phyloP scores from a whole-genome alignment of 2,329 filamentous ascomycete species.

The Epichloe gansuensis region DNA sequence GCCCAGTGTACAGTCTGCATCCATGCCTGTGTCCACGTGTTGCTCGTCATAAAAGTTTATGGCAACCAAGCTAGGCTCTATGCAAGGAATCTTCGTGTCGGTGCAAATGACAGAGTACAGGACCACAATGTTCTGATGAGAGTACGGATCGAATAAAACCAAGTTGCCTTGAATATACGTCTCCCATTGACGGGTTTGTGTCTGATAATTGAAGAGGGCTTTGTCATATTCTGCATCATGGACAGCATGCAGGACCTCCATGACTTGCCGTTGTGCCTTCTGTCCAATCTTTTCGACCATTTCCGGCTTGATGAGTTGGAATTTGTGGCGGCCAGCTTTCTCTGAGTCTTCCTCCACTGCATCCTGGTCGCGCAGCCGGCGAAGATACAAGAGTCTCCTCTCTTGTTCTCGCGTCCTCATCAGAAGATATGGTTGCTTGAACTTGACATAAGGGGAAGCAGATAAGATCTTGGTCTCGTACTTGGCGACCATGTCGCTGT shows the following conservation, averaged over 20 bases:
- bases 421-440: conserved; percentile 82
- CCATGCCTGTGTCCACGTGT: conserved; percentile 54
- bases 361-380: conserved; percentile 67
- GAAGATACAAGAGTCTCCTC: conserved; percentile 67
- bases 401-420: conserved; percentile 90
- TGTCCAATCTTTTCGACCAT: conserved; percentile 83
- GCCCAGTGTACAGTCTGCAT: conserved; percentile 84
- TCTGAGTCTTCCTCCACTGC: conserved; percentile 48
- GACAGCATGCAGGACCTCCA: conserved; percentile 86
- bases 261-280: conserved; percentile 71
- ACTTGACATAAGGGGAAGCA: conserved; percentile 91
- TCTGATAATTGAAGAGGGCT: conserved; percentile 83
- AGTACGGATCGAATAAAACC: conserved; percentile 85
- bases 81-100: conserved; percentile 82
- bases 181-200: conserved; percentile 92
- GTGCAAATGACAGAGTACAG: conserved; percentile 91
- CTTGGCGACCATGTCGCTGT: conserved; percentile 88
- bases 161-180: conserved; percentile 80
- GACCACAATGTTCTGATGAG: conserved; percentile 92
- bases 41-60: conserved; percentile 93
- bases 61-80: conserved; percentile 78
- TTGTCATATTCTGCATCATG: conserved; percentile 97
- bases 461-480: conserved; percentile 89
- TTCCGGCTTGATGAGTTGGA: conserved; percentile 84
- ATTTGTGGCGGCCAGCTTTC: conserved; percentile 54